Percentiles rank a stretch among this genome's conserved stretches.
These are phyloP conservation scores for Nematocida sp. DNA, from an alignment of 371 early-diverging fungal species.

Conservation along the genomic window DNA sequence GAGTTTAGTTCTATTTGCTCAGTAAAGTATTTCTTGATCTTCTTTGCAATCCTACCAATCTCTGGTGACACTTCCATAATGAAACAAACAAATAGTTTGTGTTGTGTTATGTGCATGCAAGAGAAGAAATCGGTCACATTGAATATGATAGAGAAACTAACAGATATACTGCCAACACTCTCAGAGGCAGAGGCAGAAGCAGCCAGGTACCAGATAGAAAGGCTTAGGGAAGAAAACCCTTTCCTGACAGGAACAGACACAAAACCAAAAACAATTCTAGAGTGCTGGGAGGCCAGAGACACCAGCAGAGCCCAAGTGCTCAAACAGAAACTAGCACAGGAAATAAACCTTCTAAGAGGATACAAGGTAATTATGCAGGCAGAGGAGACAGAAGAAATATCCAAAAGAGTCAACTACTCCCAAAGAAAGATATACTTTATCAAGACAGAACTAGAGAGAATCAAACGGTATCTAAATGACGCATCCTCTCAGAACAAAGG, in stretches of 20 bases:
- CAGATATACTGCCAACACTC: slow-evolving; percentile 6
- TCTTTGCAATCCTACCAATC: slow-evolving; percentile 1
- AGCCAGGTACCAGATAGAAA: slow-evolving; percentile 41
- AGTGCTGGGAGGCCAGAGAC: slow-evolving; percentile 45
- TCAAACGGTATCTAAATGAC: slow-evolving; percentile 10
- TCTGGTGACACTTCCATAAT: slow-evolving; percentile 28
- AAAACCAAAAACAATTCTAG: slow-evolving; percentile 24
- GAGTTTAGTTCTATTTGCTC: neutral
- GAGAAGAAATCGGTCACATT: slow-evolving; percentile 1
- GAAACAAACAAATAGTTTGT: slow-evolving; percentile 35
- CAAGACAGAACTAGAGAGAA: slow-evolving; percentile 28
- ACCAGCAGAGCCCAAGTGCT: slow-evolving; percentile 22
- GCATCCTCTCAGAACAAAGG: neutral
- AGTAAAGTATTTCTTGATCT: slow-evolving; percentile 22
- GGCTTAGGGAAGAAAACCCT: slow-evolving; percentile 25
- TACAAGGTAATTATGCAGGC: slow-evolving; percentile 35
- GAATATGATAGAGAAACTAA: slow-evolving; percentile 32
- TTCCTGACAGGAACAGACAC: slow-evolving; percentile 8
- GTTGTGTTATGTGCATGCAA: neutral
- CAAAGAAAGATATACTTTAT: slow-evolving; percentile 50
- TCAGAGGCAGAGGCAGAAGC: slow-evolving; percentile 46
- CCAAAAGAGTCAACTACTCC: slow-evolving; percentile 8
- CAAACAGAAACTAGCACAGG: slow-evolving; percentile 25
- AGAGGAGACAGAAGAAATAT: slow-evolving; percentile 13
- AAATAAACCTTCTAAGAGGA: slow-evolving; percentile 54